These are phyloP conservation scores for Chondrostereum purpureum DNA, from an alignment of 1,284 basidiomycete genomes.

Conservation along the genomic window DNA sequence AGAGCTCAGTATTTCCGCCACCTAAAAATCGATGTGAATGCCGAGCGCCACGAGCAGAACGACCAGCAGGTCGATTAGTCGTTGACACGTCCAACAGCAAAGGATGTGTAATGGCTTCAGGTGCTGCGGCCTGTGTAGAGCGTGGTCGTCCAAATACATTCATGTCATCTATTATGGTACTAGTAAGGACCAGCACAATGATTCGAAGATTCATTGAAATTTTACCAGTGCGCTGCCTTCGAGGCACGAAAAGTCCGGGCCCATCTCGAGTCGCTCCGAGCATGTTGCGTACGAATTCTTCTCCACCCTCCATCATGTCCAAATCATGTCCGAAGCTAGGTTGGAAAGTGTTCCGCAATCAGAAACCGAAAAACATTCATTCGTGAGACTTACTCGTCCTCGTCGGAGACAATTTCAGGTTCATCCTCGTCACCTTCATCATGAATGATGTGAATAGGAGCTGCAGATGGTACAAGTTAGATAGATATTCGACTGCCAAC, in stretches of 20 bases:
- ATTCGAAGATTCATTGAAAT: no score
- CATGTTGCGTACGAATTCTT: constrained; percentile 34
- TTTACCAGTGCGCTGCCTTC: constrained; percentile 45
- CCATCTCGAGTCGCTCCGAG: constrained; percentile 43
- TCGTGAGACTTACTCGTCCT: constrained; percentile 49
- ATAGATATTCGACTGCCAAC: no score
- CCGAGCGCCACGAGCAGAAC: constrained; percentile 42
- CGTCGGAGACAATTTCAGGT: constrained; percentile 65
- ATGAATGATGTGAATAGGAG: constrained; percentile 50
- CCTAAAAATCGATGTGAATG: constrained; percentile 50
- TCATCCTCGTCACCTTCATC: constrained; percentile 50
- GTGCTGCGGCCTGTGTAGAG: constrained; percentile 37
- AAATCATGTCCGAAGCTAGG: constrained; percentile 46
- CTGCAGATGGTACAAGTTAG: no score
- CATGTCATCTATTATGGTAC: constrained; percentile 47
- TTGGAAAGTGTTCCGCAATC: constrained; percentile 11
- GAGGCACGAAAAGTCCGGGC: constrained; percentile 47
- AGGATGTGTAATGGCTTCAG: constrained; percentile 75
- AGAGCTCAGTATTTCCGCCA: constrained; percentile 49
- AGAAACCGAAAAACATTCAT: constrained; percentile 17
- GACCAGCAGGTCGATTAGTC: constrained; percentile 36
- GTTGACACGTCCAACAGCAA: constrained; percentile 64
- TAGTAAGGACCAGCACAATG: no score
- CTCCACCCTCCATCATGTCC: constrained; percentile 37
- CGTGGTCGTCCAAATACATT: constrained; percentile 61